Conservation (phyloP, 441 rosid species). For the Biscutella auriculata region DNA sequence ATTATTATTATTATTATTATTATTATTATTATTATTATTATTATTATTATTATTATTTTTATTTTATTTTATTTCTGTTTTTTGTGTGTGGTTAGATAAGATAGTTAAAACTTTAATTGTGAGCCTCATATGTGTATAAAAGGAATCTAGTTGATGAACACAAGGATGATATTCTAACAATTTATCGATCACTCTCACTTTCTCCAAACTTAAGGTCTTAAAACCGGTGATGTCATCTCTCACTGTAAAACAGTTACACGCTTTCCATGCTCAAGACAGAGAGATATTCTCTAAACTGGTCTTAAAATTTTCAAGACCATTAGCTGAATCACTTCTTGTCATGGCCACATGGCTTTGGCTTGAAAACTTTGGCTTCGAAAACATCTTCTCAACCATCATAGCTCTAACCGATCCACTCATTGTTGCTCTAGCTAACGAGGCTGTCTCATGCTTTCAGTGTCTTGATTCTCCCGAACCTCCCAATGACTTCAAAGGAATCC, state of each 20-base stretch:
- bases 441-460: slow-evolving; percentile 21
- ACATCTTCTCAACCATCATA: slow-evolving; percentile 22
- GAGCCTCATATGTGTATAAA: neutral
- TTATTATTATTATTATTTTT: no score
- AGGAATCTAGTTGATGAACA: neutral
- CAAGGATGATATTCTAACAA: neutral
- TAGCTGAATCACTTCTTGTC: slow-evolving; percentile 40
- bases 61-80: no score
- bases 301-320: slow-evolving; percentile 19
- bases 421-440: slow-evolving; percentile 32
- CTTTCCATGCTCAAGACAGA: slow-evolving; percentile 39
- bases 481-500: slow-evolving; percentile 1
- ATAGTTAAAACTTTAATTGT: neutral
- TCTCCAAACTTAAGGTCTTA: neutral
- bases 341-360: slow-evolving; percentile 67
- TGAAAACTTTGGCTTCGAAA: slow-evolving; percentile 37
- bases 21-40: no score
- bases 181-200: neutral
- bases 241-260: slow-evolving; percentile 27
- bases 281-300: slow-evolving; percentile 38
- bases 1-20: no score
- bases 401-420: slow-evolving; percentile 22
- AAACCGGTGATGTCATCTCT: slow-evolving; percentile 13
- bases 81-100: no score
- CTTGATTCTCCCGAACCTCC: slow-evolving; percentile 12